Conservation (phyloP, 208 protist species). For the Crithidia acanthocephali region DNA sequence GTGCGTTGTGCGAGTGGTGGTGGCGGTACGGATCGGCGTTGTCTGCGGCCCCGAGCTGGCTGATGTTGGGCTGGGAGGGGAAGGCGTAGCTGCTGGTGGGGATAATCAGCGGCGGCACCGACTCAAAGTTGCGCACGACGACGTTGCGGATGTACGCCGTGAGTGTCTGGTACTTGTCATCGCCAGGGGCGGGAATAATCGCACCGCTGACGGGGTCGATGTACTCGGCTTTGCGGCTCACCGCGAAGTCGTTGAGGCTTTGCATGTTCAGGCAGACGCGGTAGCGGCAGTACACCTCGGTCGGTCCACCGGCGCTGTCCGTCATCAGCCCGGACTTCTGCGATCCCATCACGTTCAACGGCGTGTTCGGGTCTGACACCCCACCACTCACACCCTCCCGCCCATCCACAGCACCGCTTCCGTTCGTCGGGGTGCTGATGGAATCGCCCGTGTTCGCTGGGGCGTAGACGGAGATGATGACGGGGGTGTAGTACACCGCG, state of each 20-base stretch:
- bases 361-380: slow-evolving; percentile 12
- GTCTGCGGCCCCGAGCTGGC: slow-evolving; percentile 28
- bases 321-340: not conserved
- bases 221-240: slow-evolving; percentile 74
- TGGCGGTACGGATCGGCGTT: slow-evolving; percentile 30
- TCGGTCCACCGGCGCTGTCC: not conserved
- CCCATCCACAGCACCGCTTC: not conserved
- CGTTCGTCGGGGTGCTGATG: not conserved
- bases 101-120: slow-evolving; percentile 53
- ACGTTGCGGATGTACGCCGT: slow-evolving; percentile 53
- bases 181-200: slow-evolving; percentile 53
- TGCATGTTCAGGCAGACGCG: slow-evolving; percentile 59
- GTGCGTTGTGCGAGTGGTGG: slow-evolving; percentile 42
- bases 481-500: slow-evolving; percentile 74
- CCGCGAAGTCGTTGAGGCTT: slow-evolving; percentile 42
- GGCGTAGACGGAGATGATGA: slow-evolving; percentile 63
- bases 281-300: slow-evolving; percentile 49
- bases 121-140: slow-evolving; percentile 65
- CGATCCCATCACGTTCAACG: not conserved
- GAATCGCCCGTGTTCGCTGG: not conserved
- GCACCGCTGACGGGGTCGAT: slow-evolving; percentile 67
- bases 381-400: not conserved
- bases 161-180: slow-evolving; percentile 43
- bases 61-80: slow-evolving; percentile 24
- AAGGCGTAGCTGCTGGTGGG: slow-evolving; percentile 44